phyloP scores from a whole-genome alignment of 495 filamentous ascomycete genomes.

The Umbilicaria muhlenbergii region DNA sequence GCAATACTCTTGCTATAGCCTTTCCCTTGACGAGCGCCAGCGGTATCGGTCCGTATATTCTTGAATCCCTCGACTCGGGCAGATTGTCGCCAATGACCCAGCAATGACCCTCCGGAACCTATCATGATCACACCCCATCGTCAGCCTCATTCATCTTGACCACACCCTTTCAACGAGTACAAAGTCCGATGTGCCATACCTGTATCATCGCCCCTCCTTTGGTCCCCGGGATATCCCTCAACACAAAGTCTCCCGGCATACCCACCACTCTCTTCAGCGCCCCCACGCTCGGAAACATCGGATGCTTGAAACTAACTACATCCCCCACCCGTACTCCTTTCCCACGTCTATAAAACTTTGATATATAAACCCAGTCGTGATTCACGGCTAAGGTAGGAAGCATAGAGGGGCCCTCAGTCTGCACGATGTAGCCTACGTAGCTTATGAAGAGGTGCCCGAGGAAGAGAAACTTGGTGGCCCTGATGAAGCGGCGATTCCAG shows the following conservation, averaged over 20 bases:
- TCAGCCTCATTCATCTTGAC: slow-evolving; percentile 1
- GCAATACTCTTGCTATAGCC: slow-evolving; percentile 51
- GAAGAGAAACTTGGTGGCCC: slow-evolving; percentile 27
- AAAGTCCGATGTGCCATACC: slow-evolving; percentile 26
- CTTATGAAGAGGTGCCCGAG: slow-evolving; percentile 42
- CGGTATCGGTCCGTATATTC: slow-evolving; percentile 71
- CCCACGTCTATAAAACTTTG: slow-evolving; percentile 47
- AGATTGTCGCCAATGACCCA: slow-evolving; percentile 83
- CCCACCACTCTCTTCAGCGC: slow-evolving; percentile 75
- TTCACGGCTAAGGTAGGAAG: slow-evolving; percentile 54
- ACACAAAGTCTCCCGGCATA: slow-evolving; percentile 80
- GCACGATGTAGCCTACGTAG: slow-evolving; percentile 34
- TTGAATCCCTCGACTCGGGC: slow-evolving; percentile 67
- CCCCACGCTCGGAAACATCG: slow-evolving; percentile 42
- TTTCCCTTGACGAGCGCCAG: slow-evolving; percentile 75
- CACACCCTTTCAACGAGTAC: background rate
- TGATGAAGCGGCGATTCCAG: slow-evolving; percentile 11
- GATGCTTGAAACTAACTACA: slow-evolving; percentile 61
- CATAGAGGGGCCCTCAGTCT: slow-evolving; percentile 57
- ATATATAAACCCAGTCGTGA: slow-evolving; percentile 54
- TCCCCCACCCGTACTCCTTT: slow-evolving; percentile 64
- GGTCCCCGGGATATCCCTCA: slow-evolving; percentile 43
- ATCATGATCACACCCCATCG: slow-evolving; percentile 7
- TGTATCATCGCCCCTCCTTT: slow-evolving; percentile 49
- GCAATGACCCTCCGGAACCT: slow-evolving; percentile 83